A percentile compares a stretch with the other conserved stretches of the same genome.
Evolutionary conservation across 2,329 filamentous ascomycete genomes (phyloP).

Genomic region (Colletotrichum chlorophyti): DNA sequence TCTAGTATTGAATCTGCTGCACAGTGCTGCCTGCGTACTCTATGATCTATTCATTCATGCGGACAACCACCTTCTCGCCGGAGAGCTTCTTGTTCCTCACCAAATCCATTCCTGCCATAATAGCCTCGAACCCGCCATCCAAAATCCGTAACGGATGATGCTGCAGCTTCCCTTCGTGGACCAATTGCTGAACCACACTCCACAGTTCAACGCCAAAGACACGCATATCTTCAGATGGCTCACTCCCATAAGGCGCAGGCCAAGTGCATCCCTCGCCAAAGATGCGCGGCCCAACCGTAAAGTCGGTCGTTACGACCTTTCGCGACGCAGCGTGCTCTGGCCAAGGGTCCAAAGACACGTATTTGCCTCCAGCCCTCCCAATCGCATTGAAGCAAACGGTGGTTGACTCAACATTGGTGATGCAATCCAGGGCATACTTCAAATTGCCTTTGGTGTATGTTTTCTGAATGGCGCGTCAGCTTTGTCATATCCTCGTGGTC

Average conservation of each 20-base stretch:
- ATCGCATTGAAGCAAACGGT: slow-evolving; percentile 35
- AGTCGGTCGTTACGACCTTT: slow-evolving; percentile 33
- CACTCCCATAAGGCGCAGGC: slow-evolving; percentile 31
- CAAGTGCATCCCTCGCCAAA: slow-evolving; percentile 33
- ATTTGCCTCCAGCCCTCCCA: slow-evolving; percentile 32
- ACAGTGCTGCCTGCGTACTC: too few relatives aligned
- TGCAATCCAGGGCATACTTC: slow-evolving; percentile 45
- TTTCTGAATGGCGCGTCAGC: too few relatives aligned
- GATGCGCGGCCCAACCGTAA: slow-evolving; percentile 36
- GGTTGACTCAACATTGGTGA: slow-evolving; percentile 36
- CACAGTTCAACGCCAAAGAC: slow-evolving; percentile 17
- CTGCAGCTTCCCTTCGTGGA: slow-evolving; percentile 23
- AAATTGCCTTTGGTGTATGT: slow-evolving; percentile 33
- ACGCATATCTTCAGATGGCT: slow-evolving; percentile 11
- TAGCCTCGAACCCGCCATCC: background rate
- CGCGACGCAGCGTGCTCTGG: background rate
- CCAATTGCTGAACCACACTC: slow-evolving; percentile 9
- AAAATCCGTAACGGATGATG: slow-evolving; percentile 14
- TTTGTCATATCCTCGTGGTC: too few relatives aligned
- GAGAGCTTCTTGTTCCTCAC: background rate
- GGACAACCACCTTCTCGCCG: background rate
- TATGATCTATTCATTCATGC: too few relatives aligned
- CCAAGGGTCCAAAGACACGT: slow-evolving; percentile 27
- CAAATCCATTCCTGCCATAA: background rate
- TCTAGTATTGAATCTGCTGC: too few relatives aligned